Percentiles rank a stretch among this genome's conserved stretches.
phyloP scores from a whole-genome alignment of 257 asterid genomes.

The Nicotiana tabacum region DNA sequence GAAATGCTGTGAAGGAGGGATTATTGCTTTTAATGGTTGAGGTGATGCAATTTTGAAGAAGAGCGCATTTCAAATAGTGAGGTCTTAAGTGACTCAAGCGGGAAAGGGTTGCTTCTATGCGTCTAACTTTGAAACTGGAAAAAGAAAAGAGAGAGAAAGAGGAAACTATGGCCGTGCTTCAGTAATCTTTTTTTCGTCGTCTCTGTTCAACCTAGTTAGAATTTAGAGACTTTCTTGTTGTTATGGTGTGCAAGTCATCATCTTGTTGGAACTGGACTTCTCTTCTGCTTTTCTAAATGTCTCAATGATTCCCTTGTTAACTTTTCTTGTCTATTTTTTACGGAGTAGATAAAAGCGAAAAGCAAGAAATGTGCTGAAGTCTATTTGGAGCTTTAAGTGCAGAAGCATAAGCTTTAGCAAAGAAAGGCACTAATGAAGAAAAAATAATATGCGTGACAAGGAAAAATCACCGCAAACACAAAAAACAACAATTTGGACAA shows the following conservation, averaged over 20 bases:
- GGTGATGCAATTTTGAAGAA: background rate
- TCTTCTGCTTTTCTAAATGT: background rate
- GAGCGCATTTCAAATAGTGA: background rate
- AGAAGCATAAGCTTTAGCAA: background rate
- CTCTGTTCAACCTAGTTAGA: too few species aligned
- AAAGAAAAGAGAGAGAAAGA: background rate
- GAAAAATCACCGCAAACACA: background rate
- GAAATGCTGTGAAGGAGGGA: background rate
- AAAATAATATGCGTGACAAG: background rate
- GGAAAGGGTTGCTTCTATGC: background rate
- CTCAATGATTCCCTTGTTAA: background rate
- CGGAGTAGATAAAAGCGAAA: background rate
- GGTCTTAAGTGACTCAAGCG: background rate
- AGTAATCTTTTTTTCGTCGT: background rate
- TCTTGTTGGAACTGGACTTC: background rate
- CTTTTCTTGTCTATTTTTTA: background rate
- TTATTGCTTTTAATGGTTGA: background rate
- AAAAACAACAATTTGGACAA: background rate
- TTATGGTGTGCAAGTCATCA: background rate
- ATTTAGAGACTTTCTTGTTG: background rate
- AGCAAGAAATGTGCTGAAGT: background rate
- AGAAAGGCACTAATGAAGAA: background rate
- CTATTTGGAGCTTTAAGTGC: background rate
- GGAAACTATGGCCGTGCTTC: background rate
- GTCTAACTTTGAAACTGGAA: background rate